Evolutionary conservation across 441 rosid species (phyloP).

Genomic region (Populus trichocarpa): DNA sequence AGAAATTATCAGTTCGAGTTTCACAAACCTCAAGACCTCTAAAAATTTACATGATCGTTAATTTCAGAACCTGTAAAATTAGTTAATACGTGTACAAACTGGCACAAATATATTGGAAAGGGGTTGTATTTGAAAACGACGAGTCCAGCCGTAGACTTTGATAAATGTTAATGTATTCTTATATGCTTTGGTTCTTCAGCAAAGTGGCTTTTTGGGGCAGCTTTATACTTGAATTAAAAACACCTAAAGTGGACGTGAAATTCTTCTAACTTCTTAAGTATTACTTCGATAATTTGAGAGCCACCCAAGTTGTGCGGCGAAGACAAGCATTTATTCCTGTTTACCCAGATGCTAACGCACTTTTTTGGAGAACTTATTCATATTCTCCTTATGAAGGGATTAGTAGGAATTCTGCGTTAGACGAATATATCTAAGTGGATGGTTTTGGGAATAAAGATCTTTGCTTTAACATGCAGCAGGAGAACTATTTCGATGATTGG

Average conservation of each 20-base stretch:
- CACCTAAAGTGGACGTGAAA: not conserved
- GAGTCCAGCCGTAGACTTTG: not conserved
- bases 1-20: fast-evolving
- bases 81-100: too few species aligned
- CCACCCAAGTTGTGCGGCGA: constrained; percentile 16
- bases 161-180: not conserved
- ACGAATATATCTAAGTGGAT: constrained; percentile 20
- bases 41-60: fast-evolving
- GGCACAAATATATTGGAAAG: too few species aligned
- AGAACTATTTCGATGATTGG: not conserved
- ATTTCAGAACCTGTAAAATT: fast-evolving
- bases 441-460: constrained; percentile 28
- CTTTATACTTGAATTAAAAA: not conserved
- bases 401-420: constrained; percentile 23
- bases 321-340: constrained; percentile 22
- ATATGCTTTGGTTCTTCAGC: not conserved
- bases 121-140: too few species aligned
- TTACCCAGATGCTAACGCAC: constrained; percentile 7
- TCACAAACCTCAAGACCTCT: fast-evolving
- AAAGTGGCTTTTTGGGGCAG: constrained; percentile 10
- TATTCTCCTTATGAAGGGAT: constrained; percentile 14
- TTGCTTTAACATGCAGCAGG: not conserved
- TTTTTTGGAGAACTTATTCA: constrained; percentile 32
- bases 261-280: not conserved
- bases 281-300: constrained; percentile 1